Evolutionary conservation across 2,329 filamentous ascomycete genomes (phyloP).

Genomic region (Botrytis elliptica): DNA sequence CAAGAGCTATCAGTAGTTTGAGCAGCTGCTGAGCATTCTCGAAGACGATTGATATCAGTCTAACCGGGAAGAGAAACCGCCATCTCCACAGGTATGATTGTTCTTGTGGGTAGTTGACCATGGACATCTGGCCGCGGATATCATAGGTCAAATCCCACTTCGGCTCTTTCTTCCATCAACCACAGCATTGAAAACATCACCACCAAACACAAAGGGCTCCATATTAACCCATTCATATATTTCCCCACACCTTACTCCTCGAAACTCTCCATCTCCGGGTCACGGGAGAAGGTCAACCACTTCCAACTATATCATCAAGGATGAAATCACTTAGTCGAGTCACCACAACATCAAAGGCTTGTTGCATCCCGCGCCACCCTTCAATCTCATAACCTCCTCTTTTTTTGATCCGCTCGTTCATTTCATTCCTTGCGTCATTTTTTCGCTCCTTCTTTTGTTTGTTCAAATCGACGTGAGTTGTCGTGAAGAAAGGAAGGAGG

Average conservation of each 20-base stretch:
- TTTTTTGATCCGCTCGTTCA: background rate
- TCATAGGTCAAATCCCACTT: background rate
- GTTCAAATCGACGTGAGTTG: background rate
- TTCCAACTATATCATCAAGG: background rate
- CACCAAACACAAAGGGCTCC: background rate
- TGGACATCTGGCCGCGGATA: background rate
- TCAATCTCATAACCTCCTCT: slow-evolving; percentile 11
- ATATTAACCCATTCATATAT: background rate
- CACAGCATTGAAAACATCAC: background rate
- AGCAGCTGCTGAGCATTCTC: background rate
- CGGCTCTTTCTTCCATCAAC: background rate
- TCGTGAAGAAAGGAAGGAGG: background rate
- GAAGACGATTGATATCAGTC: background rate
- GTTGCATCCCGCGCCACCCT: background rate
- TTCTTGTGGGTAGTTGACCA: slow-evolving; percentile 81
- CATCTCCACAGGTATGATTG: slow-evolving; percentile 49
- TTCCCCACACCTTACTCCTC: background rate
- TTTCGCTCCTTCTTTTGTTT: background rate
- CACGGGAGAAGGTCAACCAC: background rate
- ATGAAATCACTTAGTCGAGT: slow-evolving; percentile 5
- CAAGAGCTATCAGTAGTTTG: background rate
- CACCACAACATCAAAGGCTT: background rate
- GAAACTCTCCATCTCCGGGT: background rate
- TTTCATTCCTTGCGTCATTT: background rate
- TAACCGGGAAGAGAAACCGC: background rate